These are phyloP conservation scores for Iris macrosiphon DNA, from an alignment of 106 monocot genomes.

Conservation along the genomic window DNA sequence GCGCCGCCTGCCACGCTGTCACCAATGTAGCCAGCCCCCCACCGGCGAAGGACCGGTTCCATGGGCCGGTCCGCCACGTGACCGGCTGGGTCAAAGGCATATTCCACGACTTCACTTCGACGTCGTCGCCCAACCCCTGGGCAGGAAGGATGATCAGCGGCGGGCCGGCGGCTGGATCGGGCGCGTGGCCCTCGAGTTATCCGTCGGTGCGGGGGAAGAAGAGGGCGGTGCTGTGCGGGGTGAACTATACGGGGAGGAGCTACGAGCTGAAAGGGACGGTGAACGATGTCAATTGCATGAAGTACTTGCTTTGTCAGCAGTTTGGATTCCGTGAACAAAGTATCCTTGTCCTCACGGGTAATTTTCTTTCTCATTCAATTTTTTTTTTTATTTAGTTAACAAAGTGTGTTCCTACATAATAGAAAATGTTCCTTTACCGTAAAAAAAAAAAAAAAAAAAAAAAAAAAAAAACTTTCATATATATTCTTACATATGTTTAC, in stretches of 20 bases:
- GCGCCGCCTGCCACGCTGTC: constrained; percentile 23
- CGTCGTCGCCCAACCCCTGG: not conserved
- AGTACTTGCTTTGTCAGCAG: constrained; percentile 32
- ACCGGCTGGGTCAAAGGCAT: constrained; percentile 27
- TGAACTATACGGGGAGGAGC: constrained; percentile 25
- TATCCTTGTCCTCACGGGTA: constrained; percentile 75
- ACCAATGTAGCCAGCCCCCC: not conserved
- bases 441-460: not conserved
- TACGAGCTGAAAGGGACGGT: constrained; percentile 82
- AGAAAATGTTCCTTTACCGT: not conserved
- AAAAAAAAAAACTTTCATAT: not conserved
- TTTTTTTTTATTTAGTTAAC: not conserved
- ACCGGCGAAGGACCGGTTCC: not conserved
- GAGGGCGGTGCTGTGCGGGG: constrained; percentile 42
- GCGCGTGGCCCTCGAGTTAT: constrained; percentile 14
- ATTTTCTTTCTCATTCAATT: not conserved
- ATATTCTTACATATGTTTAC: too few relatives aligned
- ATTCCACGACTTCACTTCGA: not conserved
- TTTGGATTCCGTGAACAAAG: constrained; percentile 40
- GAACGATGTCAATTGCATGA: constrained; percentile 75
- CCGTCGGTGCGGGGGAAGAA: constrained; percentile 27
- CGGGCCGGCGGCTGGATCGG: not conserved
- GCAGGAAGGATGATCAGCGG: too few relatives aligned
- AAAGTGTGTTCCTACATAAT: too few relatives aligned
- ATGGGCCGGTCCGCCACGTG: constrained; percentile 1